phyloP scores from a whole-genome alignment of 305 asterid genomes.

The Rubia balearica region DNA sequence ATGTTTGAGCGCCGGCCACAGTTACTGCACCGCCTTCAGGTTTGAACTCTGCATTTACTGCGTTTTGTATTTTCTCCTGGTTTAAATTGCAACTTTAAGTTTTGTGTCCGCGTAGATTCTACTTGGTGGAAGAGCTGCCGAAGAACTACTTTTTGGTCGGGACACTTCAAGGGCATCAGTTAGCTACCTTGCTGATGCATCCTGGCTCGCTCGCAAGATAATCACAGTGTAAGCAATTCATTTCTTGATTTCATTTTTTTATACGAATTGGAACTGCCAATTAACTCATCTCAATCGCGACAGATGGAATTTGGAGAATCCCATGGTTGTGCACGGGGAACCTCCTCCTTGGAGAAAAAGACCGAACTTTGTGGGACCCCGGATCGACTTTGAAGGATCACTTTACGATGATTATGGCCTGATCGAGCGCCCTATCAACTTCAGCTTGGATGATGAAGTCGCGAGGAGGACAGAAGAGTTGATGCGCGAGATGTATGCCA shows the following conservation, averaged over 20 bases:
- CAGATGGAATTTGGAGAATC: conserved; percentile 90
- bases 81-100: conserved; percentile 7
- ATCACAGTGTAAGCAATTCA: conserved; percentile 57
- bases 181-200: conserved; percentile 89
- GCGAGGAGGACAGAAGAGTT: conserved; percentile 74
- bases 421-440: conserved; percentile 73
- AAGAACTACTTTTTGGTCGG: conserved; percentile 84
- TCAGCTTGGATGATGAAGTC: conserved; percentile 70
- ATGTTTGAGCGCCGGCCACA: conserved; percentile 82
- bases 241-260: conserved; percentile 10
- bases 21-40: conserved; percentile 98
- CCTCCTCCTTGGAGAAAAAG: conserved; percentile 86
- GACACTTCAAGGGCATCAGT: conserved; percentile 91
- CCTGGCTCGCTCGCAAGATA: conserved; percentile 98
- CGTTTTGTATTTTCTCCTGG: conserved; percentile 10
- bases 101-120: conserved; percentile 50
- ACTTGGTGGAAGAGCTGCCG: conserved; percentile 97
- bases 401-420: conserved; percentile 71
- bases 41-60: conserved; percentile 26
- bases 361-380: conserved; percentile 71
- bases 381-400: conserved; percentile 89
- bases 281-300: conserved; percentile 11
- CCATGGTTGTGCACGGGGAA: conserved; percentile 88
- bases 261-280: conserved; percentile 3
- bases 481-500: conserved; percentile 59